phyloP scores from a whole-genome alignment of 208 protist species.

The Trypanosoma mega region DNA sequence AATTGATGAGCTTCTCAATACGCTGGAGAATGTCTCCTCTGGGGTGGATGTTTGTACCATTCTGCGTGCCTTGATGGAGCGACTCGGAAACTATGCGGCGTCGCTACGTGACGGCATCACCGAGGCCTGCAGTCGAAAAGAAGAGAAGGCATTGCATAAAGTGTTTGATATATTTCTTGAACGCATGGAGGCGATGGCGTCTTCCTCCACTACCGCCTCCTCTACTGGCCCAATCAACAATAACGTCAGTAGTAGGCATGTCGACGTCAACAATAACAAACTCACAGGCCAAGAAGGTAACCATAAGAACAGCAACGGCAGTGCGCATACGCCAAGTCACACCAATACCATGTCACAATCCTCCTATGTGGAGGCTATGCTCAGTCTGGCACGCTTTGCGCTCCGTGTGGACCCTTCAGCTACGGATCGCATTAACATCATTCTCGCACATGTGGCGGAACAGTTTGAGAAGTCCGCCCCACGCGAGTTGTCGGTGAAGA shows the following conservation, averaged over 20 bases:
- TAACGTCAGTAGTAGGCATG: not conserved
- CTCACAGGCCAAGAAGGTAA: not conserved
- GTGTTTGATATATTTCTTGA: constrained; percentile 59
- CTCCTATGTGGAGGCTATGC: constrained; percentile 51
- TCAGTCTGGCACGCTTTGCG: constrained; percentile 24
- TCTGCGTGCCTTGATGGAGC: constrained; percentile 85
- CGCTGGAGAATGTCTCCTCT: constrained; percentile 54
- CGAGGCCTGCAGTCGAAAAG: constrained; percentile 21
- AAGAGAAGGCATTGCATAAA: constrained; percentile 37
- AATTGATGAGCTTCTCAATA: constrained; percentile 81
- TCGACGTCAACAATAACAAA: not conserved
- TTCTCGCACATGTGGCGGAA: constrained; percentile 35
- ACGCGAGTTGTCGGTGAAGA: not conserved
- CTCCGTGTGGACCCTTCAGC: constrained; percentile 24
- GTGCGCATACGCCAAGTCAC: constrained; percentile 26
- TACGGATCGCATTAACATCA: constrained; percentile 14
- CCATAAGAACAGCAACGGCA: not conserved
- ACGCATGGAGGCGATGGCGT: constrained; percentile 35
- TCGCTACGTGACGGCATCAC: constrained; percentile 34
- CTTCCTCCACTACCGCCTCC: constrained; percentile 24
- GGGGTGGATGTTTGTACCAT: constrained; percentile 92
- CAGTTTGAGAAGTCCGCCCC: constrained; percentile 25
- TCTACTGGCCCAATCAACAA: not conserved
- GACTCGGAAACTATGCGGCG: constrained; percentile 78
- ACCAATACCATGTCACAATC: constrained; percentile 36